Evolutionary conservation across 306 rosid genomes (phyloP).

Genomic region (Vigna unguiculata): DNA sequence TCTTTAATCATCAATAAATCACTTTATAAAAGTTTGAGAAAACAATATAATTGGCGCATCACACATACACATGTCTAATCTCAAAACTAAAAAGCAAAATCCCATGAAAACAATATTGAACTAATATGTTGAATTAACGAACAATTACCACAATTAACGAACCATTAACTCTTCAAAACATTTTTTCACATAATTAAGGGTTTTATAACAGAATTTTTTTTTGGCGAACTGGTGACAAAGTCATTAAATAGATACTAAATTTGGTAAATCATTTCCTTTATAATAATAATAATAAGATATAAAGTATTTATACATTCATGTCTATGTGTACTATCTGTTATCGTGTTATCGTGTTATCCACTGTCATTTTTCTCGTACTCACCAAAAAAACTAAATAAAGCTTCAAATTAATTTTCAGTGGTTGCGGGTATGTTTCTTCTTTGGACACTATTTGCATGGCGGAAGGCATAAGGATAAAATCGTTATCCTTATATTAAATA

Average conservation of each 20-base stretch:
- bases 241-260: no score
- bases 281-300: no score
- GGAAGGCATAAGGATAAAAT: neutral
- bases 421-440: neutral
- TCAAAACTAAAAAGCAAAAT: neutral
- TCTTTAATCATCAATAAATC: neutral
- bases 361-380: neutral
- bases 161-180: neutral
- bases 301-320: neutral
- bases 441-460: neutral
- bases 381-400: neutral
- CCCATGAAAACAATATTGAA: neutral
- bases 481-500: neutral
- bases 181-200: neutral
- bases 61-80: neutral
- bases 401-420: conserved; percentile 14
- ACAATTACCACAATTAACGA: neutral
- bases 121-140: neutral
- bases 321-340: no score
- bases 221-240: no score
- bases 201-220: neutral
- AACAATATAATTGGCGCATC: no score
- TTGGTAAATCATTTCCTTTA: no score
- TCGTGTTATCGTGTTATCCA: no score
- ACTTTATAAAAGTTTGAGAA: neutral